Base-by-base conservation (phyloP, 2,329 filamentous ascomycete species). In the Neofusicoccum umdonicola region DNA sequence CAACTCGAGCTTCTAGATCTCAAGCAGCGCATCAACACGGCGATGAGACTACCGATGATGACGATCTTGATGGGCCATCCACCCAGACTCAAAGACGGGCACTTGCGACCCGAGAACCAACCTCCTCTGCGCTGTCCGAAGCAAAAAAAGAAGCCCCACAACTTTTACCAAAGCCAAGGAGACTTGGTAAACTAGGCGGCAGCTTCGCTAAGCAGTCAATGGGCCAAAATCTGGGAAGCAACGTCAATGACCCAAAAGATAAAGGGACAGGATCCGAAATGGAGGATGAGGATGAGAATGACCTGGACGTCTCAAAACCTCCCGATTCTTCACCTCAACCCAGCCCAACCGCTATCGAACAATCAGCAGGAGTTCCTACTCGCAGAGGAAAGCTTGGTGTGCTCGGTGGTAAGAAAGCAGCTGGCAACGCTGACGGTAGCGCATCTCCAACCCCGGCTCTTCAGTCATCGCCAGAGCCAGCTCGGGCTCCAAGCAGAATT, bases 41-140 rank as follows among this genome's bases (percentile, higher is more conserved):
- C 12, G 71, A 76, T n/a, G 74, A 75, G 17, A 77, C 75, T 17
- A 74, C 75, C 4, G 72, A 76, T 52, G 78, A 79, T 27, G 76
- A 78, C 4, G 78, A 81, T 58, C 71, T 80, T 11, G 78, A 80
- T 68, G 73, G 69, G 6, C 73, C 72, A 11, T 54, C 66, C 1
- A 72, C 64, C 41, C 50, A 64, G 42, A 22, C 12, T n/a, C 12
- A 8, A 19, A 34, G 11, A 60, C 34, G 15, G 11, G 34, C 12
- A 7, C 41, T 17, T 2, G 34, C 13, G 22, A 11, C 34, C 12
- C 39, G 7, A 31, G 13, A 39, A 9, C 13, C 27, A 9, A 6
- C 44, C 2, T 3, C 45, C 6, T 27, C 45, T 8, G 17, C 35
- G 2, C 2, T n/a, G 17, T 11, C 35, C 1, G 1, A 11, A 17